phyloP scores from a whole-genome alignment of 805 yeast genomes.

The Sugiyamaella marilandica region DNA sequence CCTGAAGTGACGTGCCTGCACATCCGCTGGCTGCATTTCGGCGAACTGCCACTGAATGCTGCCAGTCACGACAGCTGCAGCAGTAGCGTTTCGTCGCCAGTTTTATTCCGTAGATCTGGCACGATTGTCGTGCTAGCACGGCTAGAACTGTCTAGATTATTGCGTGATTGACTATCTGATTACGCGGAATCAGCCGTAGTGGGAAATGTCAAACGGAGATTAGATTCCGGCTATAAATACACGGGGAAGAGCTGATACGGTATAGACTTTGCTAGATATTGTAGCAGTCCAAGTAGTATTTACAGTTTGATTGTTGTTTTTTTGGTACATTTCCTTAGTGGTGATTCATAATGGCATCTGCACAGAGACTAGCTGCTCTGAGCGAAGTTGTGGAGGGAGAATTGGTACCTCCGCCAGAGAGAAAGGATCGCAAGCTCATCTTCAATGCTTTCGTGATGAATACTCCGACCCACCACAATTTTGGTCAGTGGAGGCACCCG shows the following conservation, averaged over 20 bases:
- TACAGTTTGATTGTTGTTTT: too few species aligned
- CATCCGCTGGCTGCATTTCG: too few species aligned
- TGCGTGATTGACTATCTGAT: not conserved
- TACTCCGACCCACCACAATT: constrained; percentile 24
- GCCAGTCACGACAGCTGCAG: too few species aligned
- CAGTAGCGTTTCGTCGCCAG: too few species aligned
- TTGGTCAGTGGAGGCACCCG: constrained; percentile 40
- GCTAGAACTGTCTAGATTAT: not conserved
- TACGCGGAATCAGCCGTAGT: not conserved
- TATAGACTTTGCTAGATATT: too few species aligned
- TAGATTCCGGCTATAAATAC: not conserved
- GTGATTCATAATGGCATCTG: not conserved
- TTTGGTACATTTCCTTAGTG: too few species aligned
- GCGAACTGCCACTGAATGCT: too few species aligned
- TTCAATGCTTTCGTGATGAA: constrained; percentile 40
- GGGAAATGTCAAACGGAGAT: not conserved
- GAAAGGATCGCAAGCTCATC: constrained; percentile 28
- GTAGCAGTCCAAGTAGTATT: too few species aligned
- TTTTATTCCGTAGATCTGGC: too few species aligned
- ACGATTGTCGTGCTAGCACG: too few species aligned
- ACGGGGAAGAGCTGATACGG: too few species aligned
- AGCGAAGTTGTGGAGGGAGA: constrained; percentile 5
- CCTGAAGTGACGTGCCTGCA: too few species aligned
- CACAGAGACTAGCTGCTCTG: constrained; percentile 2
- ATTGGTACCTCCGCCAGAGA: not conserved